Base-by-base conservation (phyloP, 257 asterid species). In the Ocimum tenuiflorum region DNA sequence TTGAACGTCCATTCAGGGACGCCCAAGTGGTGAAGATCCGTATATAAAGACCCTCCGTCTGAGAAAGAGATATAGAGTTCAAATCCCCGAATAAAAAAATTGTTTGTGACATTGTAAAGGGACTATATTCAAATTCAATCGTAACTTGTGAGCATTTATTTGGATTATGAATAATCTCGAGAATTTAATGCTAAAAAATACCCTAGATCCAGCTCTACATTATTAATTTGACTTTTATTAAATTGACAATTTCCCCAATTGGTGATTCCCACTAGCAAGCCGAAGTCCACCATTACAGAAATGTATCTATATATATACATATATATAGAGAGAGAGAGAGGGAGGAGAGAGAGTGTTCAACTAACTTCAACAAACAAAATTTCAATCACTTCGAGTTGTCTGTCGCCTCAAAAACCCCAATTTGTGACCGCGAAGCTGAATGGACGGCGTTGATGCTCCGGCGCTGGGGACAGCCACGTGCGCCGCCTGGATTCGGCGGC, bases 401-500 rank as follows among this genome's bases (percentile, higher is more conserved):
- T 13, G 33, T 65, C 18, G 50, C 78, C 51, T 46, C 67, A 6
- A 60, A 60, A 74, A n/a, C 53, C 65, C 71, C 66, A 45, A 67
- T 15, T 61, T 33, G 19, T 41, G 18, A 46, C 55, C 19, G 5
- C 61, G 38, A 52, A 50, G 14, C 27, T 38, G 24, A 60, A 91
- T 86, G 97, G 95, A 78, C 72, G 87, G 83, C 18, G 78, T 73
- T 38, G 89, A 86, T 78, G 81, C 81, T 55, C 61, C 85, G 69
- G 85, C 68, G 39, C 45, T 73, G 48, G 89, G 92, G 63, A 81
- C 79, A 46, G 96, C 86, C 71, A 83, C 85, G 35, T 83, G 88
- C 67, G 83, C 95, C 39, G 69, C 87, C 72, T 94, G 99, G 99
- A 90, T 94, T 73, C 81, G 87, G 72, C 86, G 99, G 78, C 97